A percentile compares a stretch with the other conserved stretches of the same genome.
Conservation (phyloP, 2,329 filamentous ascomycete genomes). For the Trichocomaceae sp. region DNA sequence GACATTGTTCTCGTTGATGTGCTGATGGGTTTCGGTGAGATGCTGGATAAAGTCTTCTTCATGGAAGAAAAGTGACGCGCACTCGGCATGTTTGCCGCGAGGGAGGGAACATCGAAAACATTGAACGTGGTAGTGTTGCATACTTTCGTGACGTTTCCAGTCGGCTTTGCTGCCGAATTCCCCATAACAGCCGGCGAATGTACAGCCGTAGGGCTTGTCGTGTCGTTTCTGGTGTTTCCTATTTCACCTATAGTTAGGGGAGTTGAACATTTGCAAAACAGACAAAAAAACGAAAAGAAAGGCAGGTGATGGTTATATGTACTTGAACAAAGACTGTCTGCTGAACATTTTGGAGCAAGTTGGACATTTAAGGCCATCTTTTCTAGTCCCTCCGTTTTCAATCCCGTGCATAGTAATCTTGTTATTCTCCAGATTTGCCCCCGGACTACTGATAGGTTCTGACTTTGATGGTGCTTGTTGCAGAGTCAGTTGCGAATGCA, state of each 20-base stretch:
- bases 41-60: constrained; percentile 57
- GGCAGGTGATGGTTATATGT: neutral
- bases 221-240: constrained; percentile 85
- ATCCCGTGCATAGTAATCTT: neutral
- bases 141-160: constrained; percentile 85
- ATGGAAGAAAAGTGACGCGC: constrained; percentile 54
- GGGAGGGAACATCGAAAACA: constrained; percentile 62
- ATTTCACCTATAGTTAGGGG: neutral
- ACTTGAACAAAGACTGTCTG: neutral
- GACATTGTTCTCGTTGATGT: constrained; percentile 24
- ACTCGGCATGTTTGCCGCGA: constrained; percentile 34
- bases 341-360: neutral
- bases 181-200: constrained; percentile 61
- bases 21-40: constrained; percentile 47
- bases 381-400: neutral
- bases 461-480: neutral
- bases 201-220: constrained; percentile 74
- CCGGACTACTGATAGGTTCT: neutral
- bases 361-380: neutral
- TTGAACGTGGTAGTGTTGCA: constrained; percentile 66
- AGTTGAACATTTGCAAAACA: too few relatives aligned
- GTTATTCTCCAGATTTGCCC: neutral
- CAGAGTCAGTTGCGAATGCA: neutral
- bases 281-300: neutral
- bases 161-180: constrained; percentile 88